Base-by-base conservation (phyloP, 2,329 filamentous ascomycete species). In the Raffaelea ambrosiae region DNA sequence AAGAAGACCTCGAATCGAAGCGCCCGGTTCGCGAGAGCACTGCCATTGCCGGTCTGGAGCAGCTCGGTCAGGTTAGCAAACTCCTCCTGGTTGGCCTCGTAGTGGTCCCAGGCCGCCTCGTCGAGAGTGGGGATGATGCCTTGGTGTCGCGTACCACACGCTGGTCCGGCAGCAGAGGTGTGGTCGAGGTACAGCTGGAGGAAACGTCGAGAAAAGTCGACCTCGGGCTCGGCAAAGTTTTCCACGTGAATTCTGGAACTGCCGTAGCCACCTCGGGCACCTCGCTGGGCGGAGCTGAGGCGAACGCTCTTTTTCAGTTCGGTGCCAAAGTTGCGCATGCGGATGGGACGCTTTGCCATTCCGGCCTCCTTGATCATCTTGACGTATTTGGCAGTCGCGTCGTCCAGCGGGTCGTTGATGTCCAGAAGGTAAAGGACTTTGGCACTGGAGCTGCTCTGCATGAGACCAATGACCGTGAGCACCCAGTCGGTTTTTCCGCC, bases 401-500 rank as follows among this genome's bases (percentile, higher is more conserved):
- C 69, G 35, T 73, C 68, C 0, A 70, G 63, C 0, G 71, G 67
- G 40, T 69, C 65, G 54, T 74, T 74, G 46, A 74, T 67, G 46
- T 74, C 71, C 2, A 73, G 59, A 0, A 74, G 55, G 43, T 72
- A 73, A 0, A 74, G 56, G 11, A 74, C 63, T 7, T 63, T 69
- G 49, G 52, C 55, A 1, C 42, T 31, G 3, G 56, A 56, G 10
- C 53, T 57, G 19, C 47, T 55, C 40, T 60, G 64, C 14, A 51
- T 36, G 4, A 71, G 55, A 0, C 64, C 66, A 2, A 69, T 59
- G 3, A 71, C 54, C 1, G 68, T 56, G 54, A 72, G 63, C 31
- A 67, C 71, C 67, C 68, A 71, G 33, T 72, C 66, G 0, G 71
- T 73, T 44, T 74, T 74, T 0, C 71, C 71, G 0, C 69, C 65